Evolutionary conservation across 163 green algal species (phyloP).

Genomic region (Scenedesmus sp.): DNA sequence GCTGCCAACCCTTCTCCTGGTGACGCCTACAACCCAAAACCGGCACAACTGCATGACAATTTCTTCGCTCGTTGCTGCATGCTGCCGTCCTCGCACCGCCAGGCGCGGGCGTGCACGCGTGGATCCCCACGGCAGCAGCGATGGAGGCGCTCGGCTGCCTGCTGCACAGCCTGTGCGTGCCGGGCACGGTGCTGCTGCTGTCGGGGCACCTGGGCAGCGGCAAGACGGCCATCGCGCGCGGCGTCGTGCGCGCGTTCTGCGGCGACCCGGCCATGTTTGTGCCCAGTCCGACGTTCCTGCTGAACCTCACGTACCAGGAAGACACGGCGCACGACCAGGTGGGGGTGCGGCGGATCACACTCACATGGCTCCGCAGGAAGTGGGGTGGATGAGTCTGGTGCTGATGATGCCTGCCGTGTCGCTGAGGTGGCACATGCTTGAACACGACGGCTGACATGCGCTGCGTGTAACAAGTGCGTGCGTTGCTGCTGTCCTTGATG

Average conservation of each 20-base stretch:
- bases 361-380: too few relatives aligned
- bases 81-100: neutral
- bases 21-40: too few relatives aligned
- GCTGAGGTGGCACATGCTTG: too few relatives aligned
- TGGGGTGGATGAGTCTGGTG: too few relatives aligned
- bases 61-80: neutral
- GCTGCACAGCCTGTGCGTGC: constrained; percentile 18
- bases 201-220: constrained; percentile 66
- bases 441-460: too few relatives aligned
- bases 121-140: constrained; percentile 49
- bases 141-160: constrained; percentile 62
- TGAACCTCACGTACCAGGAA: constrained; percentile 67
- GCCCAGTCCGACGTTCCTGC: constrained; percentile 69
- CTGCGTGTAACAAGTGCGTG: too few relatives aligned
- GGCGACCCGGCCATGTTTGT: constrained; percentile 61
- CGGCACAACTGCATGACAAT: too few relatives aligned
- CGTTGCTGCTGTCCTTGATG: too few relatives aligned
- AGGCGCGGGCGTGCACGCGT: constrained; percentile 53
- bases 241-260: constrained; percentile 65
- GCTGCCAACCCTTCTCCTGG: too few relatives aligned
- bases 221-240: constrained; percentile 67
- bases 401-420: too few relatives aligned
- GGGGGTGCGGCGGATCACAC: too few relatives aligned
- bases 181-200: constrained; percentile 61
- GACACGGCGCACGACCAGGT: constrained; percentile 54